phyloP scores from a whole-genome alignment of 2,329 filamentous ascomycete species.

The Coniochaeta sp. region DNA sequence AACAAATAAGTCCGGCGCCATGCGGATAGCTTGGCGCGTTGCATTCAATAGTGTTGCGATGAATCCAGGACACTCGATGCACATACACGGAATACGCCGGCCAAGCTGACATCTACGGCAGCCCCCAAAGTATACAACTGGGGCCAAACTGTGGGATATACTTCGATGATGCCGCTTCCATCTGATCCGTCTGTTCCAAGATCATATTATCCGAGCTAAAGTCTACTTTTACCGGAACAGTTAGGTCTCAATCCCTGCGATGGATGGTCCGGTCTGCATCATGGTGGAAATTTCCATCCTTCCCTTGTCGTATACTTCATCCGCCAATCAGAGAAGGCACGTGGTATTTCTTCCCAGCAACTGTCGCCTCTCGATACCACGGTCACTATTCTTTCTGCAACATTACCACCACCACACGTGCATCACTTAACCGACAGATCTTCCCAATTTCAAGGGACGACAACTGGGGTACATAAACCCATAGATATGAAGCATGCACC shows the following conservation, averaged over 20 bases:
- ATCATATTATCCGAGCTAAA: too few species aligned
- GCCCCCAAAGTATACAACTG: too few species aligned
- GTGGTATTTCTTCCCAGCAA: background rate
- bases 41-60: too few species aligned
- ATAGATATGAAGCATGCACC: background rate
- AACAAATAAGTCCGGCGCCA: too few species aligned
- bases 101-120: too few species aligned
- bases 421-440: background rate
- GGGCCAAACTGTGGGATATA: too few species aligned
- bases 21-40: too few species aligned
- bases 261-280: too few species aligned
- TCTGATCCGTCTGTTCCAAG: too few species aligned
- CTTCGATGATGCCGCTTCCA: too few species aligned
- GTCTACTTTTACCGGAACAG: background rate
- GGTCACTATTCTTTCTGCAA: background rate
- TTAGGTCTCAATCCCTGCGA: background rate
- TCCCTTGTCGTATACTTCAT: background rate
- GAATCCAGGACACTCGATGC: too few species aligned
- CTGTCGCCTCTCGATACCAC: background rate
- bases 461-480: background rate
- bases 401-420: background rate
- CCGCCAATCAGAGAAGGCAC: background rate
- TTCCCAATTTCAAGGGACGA: background rate
- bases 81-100: too few species aligned
- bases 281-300: background rate